Evolutionary conservation across 495 filamentous ascomycete genomes (phyloP).

Genomic region (Aspergillus coremiiformis): DNA sequence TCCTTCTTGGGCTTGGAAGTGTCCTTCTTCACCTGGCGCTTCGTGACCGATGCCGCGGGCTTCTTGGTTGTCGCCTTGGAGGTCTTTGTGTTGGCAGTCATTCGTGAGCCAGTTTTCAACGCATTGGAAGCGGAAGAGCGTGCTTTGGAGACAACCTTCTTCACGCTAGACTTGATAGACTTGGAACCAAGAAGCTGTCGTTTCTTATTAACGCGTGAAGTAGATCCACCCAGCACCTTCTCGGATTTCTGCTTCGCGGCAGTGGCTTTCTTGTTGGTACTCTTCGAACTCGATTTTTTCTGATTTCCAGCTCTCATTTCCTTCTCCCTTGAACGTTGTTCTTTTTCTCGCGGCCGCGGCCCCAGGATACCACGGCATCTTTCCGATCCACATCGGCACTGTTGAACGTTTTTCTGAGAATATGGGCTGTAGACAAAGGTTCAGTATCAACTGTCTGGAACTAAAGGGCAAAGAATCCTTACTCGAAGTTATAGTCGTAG

Average conservation of each 20-base stretch:
- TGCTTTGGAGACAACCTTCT: slow-evolving; percentile 28
- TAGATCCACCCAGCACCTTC: slow-evolving; percentile 17
- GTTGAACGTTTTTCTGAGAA: slow-evolving; percentile 72
- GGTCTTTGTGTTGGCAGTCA: neutral
- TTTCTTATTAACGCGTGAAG: slow-evolving; percentile 27
- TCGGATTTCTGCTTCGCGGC: slow-evolving; percentile 30
- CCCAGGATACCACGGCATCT: slow-evolving; percentile 76
- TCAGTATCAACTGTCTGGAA: slow-evolving; percentile 6
- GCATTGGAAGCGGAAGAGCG: slow-evolving; percentile 13
- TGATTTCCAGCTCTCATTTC: slow-evolving; percentile 27
- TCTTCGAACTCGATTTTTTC: slow-evolving; percentile 36
- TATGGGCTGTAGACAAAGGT: slow-evolving; percentile 44
- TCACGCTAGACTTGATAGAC: slow-evolving; percentile 32
- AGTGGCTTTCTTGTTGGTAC: slow-evolving; percentile 11
- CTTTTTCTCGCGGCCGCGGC: slow-evolving; percentile 55
- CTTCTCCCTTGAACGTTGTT: slow-evolving; percentile 33
- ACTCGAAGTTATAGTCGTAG: slow-evolving; percentile 99
- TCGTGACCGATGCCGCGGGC: slow-evolving; percentile 8
- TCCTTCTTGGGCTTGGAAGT: slow-evolving; percentile 16
- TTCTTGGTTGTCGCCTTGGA: slow-evolving; percentile 18
- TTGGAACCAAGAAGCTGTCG: slow-evolving; percentile 28
- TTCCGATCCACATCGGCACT: slow-evolving; percentile 70
- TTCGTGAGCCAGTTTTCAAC: slow-evolving; percentile 2
- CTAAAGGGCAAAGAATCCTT: slow-evolving; percentile 14
- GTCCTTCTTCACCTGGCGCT: slow-evolving; percentile 6